Base-by-base conservation (phyloP, 129 eudicot species). In the Apium graveolens region DNA sequence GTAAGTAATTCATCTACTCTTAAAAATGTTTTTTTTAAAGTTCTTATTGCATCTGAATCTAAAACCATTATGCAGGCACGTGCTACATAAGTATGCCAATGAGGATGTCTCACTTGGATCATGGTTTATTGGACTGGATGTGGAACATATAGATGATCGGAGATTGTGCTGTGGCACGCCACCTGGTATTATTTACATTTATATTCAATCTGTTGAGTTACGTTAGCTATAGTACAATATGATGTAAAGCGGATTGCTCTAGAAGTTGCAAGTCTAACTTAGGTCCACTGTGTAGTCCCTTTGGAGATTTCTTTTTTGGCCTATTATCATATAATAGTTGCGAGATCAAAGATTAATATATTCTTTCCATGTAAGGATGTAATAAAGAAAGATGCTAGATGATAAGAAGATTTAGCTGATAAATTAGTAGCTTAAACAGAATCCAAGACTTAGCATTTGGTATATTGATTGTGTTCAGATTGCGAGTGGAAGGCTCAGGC, bases 91-190 rank as follows among this genome's bases (percentile, higher is more conserved):
- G 82, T 93, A 90, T 77, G 96, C 94, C 44, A 93, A 93, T 31
- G 98, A 93, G 81, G 98, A 93, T 57, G 97, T 93, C 41, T 89
- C 97, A 5, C 26, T 91, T 75, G 98, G 98, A 79, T 84, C 98
- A 42, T 93, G 98, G 98, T 87, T 93, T 70, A 87, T 93, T 70
- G 98, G 98, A 31, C 72, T 93, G 78, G 91, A 93, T 63, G 91
- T 87, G 46, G 87, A 90, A 82, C 97, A 93, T 78, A 87, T 93
- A 32, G 97, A 93, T 70, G 98, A 93, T 80, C 74, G 94, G 78
- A 82, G 88, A 84, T 73, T 93, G 70, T 93, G 98, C 31, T 93
- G 98, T 43, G 98, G 98, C 76, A 93, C 98, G 34, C 97, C 98
- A 76, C 97, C 98, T 38, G 97, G 97, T 93, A 86, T 78, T 79